Base-by-base conservation (phyloP, 2,329 filamentous ascomycete species). In the Aspergillus luchuensis region DNA sequence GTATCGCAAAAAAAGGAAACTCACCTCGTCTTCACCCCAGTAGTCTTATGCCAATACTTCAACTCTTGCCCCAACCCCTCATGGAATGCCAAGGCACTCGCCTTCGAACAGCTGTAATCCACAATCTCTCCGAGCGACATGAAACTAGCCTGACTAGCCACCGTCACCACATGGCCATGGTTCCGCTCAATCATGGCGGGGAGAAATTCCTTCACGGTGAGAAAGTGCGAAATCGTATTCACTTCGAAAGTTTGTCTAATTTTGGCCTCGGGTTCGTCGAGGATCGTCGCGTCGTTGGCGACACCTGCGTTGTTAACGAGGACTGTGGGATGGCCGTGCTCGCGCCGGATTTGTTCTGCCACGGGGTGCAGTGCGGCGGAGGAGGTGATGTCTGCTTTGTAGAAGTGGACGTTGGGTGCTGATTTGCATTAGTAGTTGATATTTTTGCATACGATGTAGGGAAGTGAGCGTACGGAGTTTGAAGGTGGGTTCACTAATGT, bases 111-210 rank as follows among this genome's bases (percentile, higher is more conserved):
- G 45, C 75, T 78, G 69, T 86, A 87, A 62, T 85, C 82, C 8
- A 80, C 80, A 63, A 86, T 80, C 30, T 81, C 78, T 1, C 76
- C 78, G 4, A 80, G 63, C 0, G 74, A 73, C 5, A 83, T 59
- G 66, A 82, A 85, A 38, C 80, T 81, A 8, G 82, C 82, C 67
- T 81, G 76, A 60, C 80, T 84, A 2, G 85, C 84, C 13, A 87
- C 77, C 0, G 83, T 85, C 10, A 87, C 76, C 30, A 87, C 75
- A 62, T 87, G 84, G 2, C 85, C 85, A 64, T 84, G 83, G 64
- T 84, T 80, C 17, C 74, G 71, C 48, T 68, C 66, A 21, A 84
- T 67, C 82, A 85, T 85, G 53, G 74, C 72, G 0, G 83, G 83
- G 33, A 85, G 65, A 71, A 85, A 84, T 63, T 82, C 81, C 55